Base-by-base conservation (phyloP, 768 basidiomycete genomes). In the Amanita polypyramis region DNA sequence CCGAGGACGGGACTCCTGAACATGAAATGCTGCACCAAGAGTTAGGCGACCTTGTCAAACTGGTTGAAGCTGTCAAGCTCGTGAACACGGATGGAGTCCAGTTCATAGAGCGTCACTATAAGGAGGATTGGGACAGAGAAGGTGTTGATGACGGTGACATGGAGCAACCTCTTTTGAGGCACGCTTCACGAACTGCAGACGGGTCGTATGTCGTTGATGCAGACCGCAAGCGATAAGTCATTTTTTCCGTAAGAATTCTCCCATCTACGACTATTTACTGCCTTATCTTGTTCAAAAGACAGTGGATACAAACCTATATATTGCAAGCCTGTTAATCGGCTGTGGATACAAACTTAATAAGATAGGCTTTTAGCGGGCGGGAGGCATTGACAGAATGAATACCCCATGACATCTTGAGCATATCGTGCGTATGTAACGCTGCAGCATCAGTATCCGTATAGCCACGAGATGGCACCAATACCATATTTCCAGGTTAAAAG, bases 21-120 rank as follows among this genome's bases (percentile, higher is more conserved):
- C 74, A 81, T 53, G 55, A 59, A 2, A 59, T 61, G 15, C 64
- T 84, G 36, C 82, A 77, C 51, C 51, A 55, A 35, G 79, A 85
- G 52, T 62, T 92, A 52, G 81, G 83, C 54, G 80, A 82, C 45
- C 74, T 92, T 43, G 68, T 90, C 48, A 76, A 72, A 52, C 70
- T 92, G 8, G 88, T 92, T 11, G 86, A 91, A 57, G 88, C 88
- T 2, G 87, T 90, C 45, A 85, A 77, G 61, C 61, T 84, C 20
- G 79, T 83, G 37, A 63, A 69, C 56, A 69, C 73, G 10, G 49
- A 58, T 5, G 64, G 58, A n/a, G 62, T 72, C 11, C 41, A 54
- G 20, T 56, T 65, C 5, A 55, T 55, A 10, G 60, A 60, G 40
- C 58, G 65, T 37, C 57, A 69, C 62, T 52, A 67, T 63, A 49